Conservation (phyloP, 345 rosid genomes). For the Durio zibethinus region DNA sequence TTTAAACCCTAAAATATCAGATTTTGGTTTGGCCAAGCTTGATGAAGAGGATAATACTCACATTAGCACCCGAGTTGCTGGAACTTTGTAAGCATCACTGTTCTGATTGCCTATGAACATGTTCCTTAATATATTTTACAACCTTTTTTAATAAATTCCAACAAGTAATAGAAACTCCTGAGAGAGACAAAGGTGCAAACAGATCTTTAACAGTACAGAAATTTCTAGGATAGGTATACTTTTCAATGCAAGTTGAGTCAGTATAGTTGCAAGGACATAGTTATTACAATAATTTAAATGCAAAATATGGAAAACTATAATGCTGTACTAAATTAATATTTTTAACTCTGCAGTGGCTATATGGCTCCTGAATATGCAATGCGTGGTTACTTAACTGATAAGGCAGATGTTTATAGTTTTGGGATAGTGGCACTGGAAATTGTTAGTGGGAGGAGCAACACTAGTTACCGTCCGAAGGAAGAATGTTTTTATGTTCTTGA, state of each 20-base stretch:
- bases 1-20: conserved; percentile 41
- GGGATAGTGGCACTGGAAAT: conserved; percentile 36
- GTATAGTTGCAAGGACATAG: no score
- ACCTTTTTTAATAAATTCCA: no score
- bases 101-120: neutral
- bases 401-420: conserved; percentile 45
- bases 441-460: conserved; percentile 37
- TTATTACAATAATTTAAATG: neutral
- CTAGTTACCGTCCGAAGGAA: conserved; percentile 17
- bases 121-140: neutral
- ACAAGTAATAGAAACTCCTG: no score
- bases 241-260: neutral
- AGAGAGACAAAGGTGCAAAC: no score
- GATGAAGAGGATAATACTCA: conserved; percentile 48
- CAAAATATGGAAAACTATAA: neutral
- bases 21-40: conserved; percentile 49
- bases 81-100: conserved; percentile 36
- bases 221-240: neutral
- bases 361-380: conserved; percentile 51
- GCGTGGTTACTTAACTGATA: conserved; percentile 40
- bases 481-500: conserved; percentile 35
- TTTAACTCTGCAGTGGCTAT: conserved; percentile 33
- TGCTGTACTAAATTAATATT: neutral
- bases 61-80: conserved; percentile 48
- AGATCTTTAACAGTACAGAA: no score